Base-by-base conservation (phyloP, 257 asterid species). In the Solanum appendiculatum region DNA sequence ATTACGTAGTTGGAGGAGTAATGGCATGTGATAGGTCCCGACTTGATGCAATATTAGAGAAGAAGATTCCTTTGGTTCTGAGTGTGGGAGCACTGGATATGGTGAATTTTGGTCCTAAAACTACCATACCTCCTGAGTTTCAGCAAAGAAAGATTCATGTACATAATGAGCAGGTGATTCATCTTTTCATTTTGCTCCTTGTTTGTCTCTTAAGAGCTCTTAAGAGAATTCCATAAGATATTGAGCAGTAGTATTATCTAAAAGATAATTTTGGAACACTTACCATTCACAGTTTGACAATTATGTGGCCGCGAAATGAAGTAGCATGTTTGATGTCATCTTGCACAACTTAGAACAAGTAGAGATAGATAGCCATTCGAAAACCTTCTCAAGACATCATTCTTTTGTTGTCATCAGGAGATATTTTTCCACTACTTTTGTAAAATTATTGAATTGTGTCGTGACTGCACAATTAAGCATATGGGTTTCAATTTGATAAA, bases 11-110 rank as follows among this genome's bases (percentile, higher is more conserved):
- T 87, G 99, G 99, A 87, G 98, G 98, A 86, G 91, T 92, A 86
- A 97, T 97, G 99, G 95, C 99, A 68, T 95, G 99, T 78, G 96
- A 95, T 51, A 86, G 93, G 89, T 90, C 94, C 82, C 98, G 98
- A 78, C 95, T 97, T 90, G 96, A 97, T 86, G 94, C 95, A 87
- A 83, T 93, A 42, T 46, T 94, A 89, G 99, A 97, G 89, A 96
- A 93, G 93, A 95, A 93, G 89, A 90, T 95, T 87, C 99, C 99
- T 48, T 85, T 94, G 77, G 97, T 97, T 91, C 93, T 97, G 91
- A 95, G 98, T 89, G 89, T 90, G 58, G 99, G 99, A 90, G 99
- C 99, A 83, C 63, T 97, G 94, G 98, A 97, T 91, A 97, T 95
- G 97, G 98, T 97, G 86, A 97, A 97, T 86, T 97, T 97, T 92